Evolutionary conservation across 148 eudicot species (phyloP), one percentile per base, ranked within the genome.

Genomic region (Selenicereus undatus): DNA sequence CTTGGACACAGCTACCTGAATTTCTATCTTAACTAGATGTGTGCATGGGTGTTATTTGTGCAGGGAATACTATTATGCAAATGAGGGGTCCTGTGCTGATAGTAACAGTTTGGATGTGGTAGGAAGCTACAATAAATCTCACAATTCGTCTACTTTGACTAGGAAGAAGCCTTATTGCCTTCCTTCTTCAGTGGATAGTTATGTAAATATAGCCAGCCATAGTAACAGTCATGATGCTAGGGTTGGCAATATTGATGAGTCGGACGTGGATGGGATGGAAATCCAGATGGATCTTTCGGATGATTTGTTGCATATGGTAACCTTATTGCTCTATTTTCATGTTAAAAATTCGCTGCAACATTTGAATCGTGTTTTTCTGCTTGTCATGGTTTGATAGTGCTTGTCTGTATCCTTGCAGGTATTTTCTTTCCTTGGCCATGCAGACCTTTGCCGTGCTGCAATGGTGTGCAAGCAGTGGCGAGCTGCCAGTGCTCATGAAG

Each of bases 401-500:
- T 50, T 21, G 18, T 73, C 5, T 68, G 5, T 22, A n/a, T 74
- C 27, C 5, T 88, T 78, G 76, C 82, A 96, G 99, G 98, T 93
- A 74, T 93, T 93, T 83, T 89, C 97, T 73, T 96, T 96, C 87
- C 85, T 96, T 88, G 89, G 90, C 69, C 92, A 88, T 77, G 79
- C 89, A 68, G 91, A 96, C 83, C 98, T 93, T 81, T 96, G 98
- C 86, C 90, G 89, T 79, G 97, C 94, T 77, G 93, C 97, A 78
- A 86, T 90, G 86, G 98, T 96, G 76, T 96, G 99, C 88, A 89
- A 90, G 86, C 99, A 96, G 86, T 96, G 99, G 99, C 91, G 93
- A 52, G 82, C 86, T 78, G 97, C 99, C 80, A 93, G 99, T 86
- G 84, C 93, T 79, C 97, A 92, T 82, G 99, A 96, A 87, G 98